phyloP scores from a whole-genome alignment of 1,284 basidiomycete genomes.

The Ganoderma meredithae region DNA sequence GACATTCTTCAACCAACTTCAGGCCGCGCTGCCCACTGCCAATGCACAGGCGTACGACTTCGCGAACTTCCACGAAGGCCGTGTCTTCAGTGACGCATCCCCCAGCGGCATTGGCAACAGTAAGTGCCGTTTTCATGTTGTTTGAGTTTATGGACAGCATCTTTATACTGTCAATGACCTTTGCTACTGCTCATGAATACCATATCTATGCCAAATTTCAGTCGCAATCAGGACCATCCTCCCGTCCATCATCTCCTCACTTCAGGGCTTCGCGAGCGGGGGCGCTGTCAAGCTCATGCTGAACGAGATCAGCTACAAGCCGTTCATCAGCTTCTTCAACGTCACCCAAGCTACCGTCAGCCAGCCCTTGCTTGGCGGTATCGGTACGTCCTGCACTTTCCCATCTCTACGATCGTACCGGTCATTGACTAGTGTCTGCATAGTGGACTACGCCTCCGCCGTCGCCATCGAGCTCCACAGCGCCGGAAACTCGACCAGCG shows the following conservation, averaged over 20 bases:
- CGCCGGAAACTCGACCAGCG: conserved; percentile 18
- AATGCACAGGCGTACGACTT: conserved; percentile 49
- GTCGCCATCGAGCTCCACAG: conserved; percentile 53
- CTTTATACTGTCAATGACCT: too few species aligned
- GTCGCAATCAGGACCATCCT: conserved; percentile 53
- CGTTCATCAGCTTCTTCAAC: conserved; percentile 59
- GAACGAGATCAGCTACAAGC: conserved; percentile 57
- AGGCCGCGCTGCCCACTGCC: conserved; percentile 42
- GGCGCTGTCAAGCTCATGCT: conserved; percentile 53
- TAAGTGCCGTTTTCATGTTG: too few species aligned
- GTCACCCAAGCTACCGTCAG: conserved; percentile 49
- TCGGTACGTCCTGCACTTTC: conserved; percentile 43
- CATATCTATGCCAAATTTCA: too few species aligned
- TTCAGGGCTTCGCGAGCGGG: conserved; percentile 49
- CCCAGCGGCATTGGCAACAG: conserved; percentile 53
- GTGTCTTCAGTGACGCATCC: conserved; percentile 51
- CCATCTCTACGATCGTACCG: too few species aligned
- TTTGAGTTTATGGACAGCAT: too few species aligned
- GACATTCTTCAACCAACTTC: conserved; percentile 42
- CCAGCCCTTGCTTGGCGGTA: conserved; percentile 45
- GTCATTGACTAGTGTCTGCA: not conserved
- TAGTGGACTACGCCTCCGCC: conserved; percentile 58
- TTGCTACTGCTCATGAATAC: too few species aligned
- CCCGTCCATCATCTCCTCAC: conserved; percentile 51
- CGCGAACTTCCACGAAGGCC: conserved; percentile 59